Conservation (phyloP, 2,329 filamentous ascomycete species). For the Ceratocystis destructans region DNA sequence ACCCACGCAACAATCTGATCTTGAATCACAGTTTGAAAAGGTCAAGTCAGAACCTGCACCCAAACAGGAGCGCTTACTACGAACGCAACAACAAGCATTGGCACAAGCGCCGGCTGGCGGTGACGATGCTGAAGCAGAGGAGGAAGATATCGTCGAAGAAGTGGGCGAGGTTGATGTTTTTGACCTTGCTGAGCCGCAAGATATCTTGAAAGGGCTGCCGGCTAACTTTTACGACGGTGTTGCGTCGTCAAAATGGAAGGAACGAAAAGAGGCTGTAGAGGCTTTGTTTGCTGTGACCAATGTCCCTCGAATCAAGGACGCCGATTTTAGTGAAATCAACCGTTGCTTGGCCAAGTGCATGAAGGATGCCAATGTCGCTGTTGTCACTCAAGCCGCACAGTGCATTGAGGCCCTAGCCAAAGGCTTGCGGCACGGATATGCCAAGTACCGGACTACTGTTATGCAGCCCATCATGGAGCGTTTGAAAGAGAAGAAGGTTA, state of each 20-base stretch:
- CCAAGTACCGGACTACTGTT: slow-evolving; percentile 65
- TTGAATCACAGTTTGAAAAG: slow-evolving; percentile 88
- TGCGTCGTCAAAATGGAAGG: slow-evolving; percentile 93
- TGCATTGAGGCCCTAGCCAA: slow-evolving; percentile 83
- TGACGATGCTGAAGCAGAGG: slow-evolving; percentile 40
- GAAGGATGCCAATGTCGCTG: slow-evolving; percentile 96
- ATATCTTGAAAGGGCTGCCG: slow-evolving; percentile 69
- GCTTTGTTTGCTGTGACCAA: slow-evolving; percentile 63
- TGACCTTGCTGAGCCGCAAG: slow-evolving; percentile 72
- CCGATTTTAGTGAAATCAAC: slow-evolving; percentile 71
- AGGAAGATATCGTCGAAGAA: slow-evolving; percentile 40
- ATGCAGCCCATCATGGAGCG: slow-evolving; percentile 88
- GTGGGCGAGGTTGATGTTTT: slow-evolving; percentile 64
- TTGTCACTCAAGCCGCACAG: slow-evolving; percentile 84
- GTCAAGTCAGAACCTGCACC: slow-evolving; percentile 75
- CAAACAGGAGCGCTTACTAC: slow-evolving; percentile 78
- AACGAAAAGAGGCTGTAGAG: slow-evolving; percentile 87
- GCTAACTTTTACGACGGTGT: slow-evolving; percentile 71
- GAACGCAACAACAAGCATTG: slow-evolving; percentile 75
- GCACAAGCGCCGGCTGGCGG: slow-evolving; percentile 54
- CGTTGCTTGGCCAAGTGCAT: slow-evolving; percentile 83
- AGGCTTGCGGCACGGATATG: slow-evolving; percentile 64
- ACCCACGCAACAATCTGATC: slow-evolving; percentile 82
- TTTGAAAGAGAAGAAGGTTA: slow-evolving; percentile 90
- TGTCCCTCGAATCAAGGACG: slow-evolving; percentile 83